Evolutionary conservation across 164 flowering plant genomes (phyloP).

Genomic region (Piper betle): DNA sequence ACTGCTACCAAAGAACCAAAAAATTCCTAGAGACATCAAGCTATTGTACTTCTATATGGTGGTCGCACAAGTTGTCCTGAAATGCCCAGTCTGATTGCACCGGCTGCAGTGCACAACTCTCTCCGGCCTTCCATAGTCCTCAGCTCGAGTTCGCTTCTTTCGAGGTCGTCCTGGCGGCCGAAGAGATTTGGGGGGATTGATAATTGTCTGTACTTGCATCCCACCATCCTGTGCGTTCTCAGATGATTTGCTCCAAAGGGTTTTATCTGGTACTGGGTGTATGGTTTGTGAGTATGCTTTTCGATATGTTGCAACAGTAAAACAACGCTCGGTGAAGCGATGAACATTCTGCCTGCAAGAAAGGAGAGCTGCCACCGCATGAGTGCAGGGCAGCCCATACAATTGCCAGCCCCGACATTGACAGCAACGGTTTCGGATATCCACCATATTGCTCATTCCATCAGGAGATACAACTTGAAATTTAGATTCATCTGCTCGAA

Average conservation of each 20-base stretch:
- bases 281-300: constrained; percentile 39
- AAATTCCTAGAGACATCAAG: background rate
- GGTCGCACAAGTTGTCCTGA: constrained; percentile 36
- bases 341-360: constrained; percentile 39
- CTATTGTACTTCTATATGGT: constrained; percentile 1
- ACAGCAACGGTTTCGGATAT: constrained; percentile 38
- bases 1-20: background rate
- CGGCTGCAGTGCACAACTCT: constrained; percentile 43
- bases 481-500: constrained; percentile 37
- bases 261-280: constrained; percentile 40
- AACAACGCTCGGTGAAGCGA: constrained; percentile 38
- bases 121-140: constrained; percentile 35
- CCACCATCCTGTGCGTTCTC: constrained; percentile 20
- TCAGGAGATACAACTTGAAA: constrained; percentile 41
- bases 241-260: constrained; percentile 31
- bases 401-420: constrained; percentile 41
- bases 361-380: constrained; percentile 41
- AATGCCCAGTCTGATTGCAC: constrained; percentile 47
- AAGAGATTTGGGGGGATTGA: constrained; percentile 38
- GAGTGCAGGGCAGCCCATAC: constrained; percentile 38
- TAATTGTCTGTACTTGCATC: constrained; percentile 12
- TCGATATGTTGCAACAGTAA: constrained; percentile 33
- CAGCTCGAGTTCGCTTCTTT: constrained; percentile 34
- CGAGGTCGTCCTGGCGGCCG: constrained; percentile 32
- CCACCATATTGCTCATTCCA: constrained; percentile 26